Evolutionary conservation across 2,329 filamentous ascomycete genomes (phyloP).

Genomic region (Xylaria sp.): DNA sequence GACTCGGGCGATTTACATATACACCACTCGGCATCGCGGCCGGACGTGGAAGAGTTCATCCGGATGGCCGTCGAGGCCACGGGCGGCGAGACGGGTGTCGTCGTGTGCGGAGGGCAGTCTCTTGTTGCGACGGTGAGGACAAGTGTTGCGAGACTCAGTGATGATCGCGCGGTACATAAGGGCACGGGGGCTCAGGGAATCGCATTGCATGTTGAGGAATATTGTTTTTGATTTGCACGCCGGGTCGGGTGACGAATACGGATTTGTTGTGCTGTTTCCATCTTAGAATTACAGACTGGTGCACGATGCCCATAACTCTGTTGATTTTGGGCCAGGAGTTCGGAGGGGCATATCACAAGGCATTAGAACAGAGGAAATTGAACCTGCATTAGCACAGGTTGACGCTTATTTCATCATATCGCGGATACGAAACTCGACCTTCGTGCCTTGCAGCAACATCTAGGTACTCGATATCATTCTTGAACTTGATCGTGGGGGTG

Average conservation of each 20-base stretch:
- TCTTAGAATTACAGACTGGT: background rate
- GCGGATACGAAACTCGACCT: no score
- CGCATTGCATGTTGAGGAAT: slow-evolving; percentile 62
- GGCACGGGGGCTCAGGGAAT: slow-evolving; percentile 67
- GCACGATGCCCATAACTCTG: background rate
- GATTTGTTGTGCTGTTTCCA: background rate
- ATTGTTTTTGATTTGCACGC: slow-evolving; percentile 47
- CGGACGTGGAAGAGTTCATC: slow-evolving; percentile 56
- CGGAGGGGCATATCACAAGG: background rate
- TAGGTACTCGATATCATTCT: no score
- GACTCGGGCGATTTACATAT: slow-evolving; percentile 47
- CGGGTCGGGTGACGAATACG: background rate
- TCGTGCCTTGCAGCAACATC: no score
- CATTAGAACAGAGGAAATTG: no score
- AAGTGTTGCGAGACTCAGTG: slow-evolving; percentile 57
- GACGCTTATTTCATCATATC: no score
- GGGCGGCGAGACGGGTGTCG: slow-evolving; percentile 62
- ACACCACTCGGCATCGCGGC: slow-evolving; percentile 49
- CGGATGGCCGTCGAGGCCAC: slow-evolving; percentile 58
- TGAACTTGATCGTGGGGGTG: background rate
- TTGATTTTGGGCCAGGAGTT: background rate
- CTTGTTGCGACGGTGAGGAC: slow-evolving; percentile 58
- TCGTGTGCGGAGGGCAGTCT: slow-evolving; percentile 61
- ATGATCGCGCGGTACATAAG: slow-evolving; percentile 66
- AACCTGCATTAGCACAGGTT: no score